Conservation (phyloP, 768 basidiomycete genomes). For the Tylopilus subfusipes region DNA sequence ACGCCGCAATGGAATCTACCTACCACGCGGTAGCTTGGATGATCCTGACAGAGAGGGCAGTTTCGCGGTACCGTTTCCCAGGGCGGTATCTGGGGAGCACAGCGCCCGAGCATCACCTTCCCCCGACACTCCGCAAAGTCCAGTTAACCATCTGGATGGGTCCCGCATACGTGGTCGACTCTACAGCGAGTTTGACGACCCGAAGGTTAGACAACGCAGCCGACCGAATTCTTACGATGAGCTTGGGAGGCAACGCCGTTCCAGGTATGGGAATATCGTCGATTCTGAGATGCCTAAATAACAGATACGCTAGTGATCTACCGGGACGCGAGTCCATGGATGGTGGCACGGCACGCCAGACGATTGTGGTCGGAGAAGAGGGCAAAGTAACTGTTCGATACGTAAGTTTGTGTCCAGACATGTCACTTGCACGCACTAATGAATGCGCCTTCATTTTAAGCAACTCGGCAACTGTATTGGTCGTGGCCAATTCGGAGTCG, state of each 20-base stretch:
- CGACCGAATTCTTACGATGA: constrained; percentile 72
- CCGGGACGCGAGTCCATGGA: constrained; percentile 59
- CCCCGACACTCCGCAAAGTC: constrained; percentile 32
- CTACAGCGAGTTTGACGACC: constrained; percentile 69
- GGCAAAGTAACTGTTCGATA: constrained; percentile 78
- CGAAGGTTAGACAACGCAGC: constrained; percentile 46
- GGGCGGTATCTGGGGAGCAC: constrained; percentile 52
- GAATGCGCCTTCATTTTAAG: constrained; percentile 38
- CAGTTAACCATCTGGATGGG: constrained; percentile 29
- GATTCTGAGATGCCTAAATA: constrained; percentile 51
- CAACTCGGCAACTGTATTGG: constrained; percentile 98
- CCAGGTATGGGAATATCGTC: constrained; percentile 73
- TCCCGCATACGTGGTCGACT: constrained; percentile 56
- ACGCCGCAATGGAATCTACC: constrained; percentile 46
- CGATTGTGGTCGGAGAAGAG: constrained; percentile 74
- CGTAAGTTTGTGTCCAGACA: constrained; percentile 47
- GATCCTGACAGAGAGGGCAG: constrained; percentile 33
- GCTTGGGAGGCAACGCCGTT: constrained; percentile 50
- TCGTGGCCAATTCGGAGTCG: constrained; percentile 93
- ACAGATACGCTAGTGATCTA: constrained; percentile 64
- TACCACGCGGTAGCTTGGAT: constrained; percentile 39
- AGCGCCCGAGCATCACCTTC: constrained; percentile 34
- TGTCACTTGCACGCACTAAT: constrained; percentile 9
- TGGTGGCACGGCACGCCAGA: constrained; percentile 60
- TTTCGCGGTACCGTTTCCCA: constrained; percentile 63